Evolutionary conservation across 2,329 filamentous ascomycete genomes (phyloP).

Genomic region (Daldinia sp.): DNA sequence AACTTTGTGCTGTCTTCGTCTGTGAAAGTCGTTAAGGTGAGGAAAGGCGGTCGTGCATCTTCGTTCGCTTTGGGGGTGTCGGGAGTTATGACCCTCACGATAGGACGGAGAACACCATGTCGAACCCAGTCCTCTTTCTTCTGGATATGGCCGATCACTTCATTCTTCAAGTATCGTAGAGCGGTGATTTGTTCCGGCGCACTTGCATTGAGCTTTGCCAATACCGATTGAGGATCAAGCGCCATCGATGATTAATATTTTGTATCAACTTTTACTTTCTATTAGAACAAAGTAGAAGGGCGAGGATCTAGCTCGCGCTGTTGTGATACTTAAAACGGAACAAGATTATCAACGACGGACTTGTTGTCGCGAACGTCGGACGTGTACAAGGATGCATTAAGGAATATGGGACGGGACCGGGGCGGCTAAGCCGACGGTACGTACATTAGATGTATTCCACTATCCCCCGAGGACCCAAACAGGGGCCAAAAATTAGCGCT

Average conservation of each 20-base stretch:
- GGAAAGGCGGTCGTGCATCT: conserved; percentile 52
- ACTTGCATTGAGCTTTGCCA: conserved; percentile 58
- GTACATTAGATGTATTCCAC: not conserved
- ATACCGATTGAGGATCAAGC: conserved; percentile 45
- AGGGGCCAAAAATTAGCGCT: no score
- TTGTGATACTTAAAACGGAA: conserved; percentile 6
- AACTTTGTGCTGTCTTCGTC: conserved; percentile 77
- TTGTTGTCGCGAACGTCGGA: conserved; percentile 26
- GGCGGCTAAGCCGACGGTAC: conserved; percentile 2
- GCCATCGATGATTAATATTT: conserved; percentile 43
- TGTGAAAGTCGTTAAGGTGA: conserved; percentile 58
- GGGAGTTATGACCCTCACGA: conserved; percentile 61
- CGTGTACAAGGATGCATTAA: conserved; percentile 10
- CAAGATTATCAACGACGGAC: conserved; percentile 9
- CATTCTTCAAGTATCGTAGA: conserved; percentile 84
- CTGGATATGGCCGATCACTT: conserved; percentile 87
- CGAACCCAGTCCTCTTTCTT: conserved; percentile 84
- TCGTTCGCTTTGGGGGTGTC: conserved; percentile 54
- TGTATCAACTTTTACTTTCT: not conserved
- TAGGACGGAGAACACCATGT: conserved; percentile 74
- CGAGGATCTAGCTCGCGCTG: conserved; percentile 5
- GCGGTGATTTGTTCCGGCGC: conserved; percentile 68
- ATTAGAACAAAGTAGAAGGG: conserved; percentile 14
- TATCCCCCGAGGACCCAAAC: no score
- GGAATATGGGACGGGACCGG: not conserved